Percentiles rank a stretch among this genome's conserved stretches.
phyloP scores from a whole-genome alignment of 495 filamentous ascomycete species.

The Aspergillus saccharolyticus region DNA sequence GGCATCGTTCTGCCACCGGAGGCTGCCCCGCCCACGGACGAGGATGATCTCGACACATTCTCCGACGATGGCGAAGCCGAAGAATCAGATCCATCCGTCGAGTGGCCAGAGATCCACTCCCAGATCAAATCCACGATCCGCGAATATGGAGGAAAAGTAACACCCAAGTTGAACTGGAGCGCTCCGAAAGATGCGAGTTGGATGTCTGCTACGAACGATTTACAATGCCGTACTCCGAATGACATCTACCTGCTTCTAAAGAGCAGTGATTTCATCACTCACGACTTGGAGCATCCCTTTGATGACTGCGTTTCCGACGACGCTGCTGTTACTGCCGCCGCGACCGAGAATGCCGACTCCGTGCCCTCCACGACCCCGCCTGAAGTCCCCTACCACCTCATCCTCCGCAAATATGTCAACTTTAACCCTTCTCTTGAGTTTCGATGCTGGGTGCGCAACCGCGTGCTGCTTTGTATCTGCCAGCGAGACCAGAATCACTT shows the following conservation, averaged over 20 bases:
- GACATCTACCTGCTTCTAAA: constrained; percentile 94
- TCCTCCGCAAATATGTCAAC: constrained; percentile 81
- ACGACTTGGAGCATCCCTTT: constrained; percentile 90
- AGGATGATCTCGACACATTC: constrained; percentile 35
- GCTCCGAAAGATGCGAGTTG: constrained; percentile 95
- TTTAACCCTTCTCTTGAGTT: constrained; percentile 90
- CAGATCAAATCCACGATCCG: constrained; percentile 69
- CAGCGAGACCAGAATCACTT: constrained; percentile 91
- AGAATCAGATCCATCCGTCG: constrained; percentile 50
- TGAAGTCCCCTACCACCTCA: constrained; percentile 59
- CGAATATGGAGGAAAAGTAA: constrained; percentile 73
- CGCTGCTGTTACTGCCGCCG: too few relatives aligned
- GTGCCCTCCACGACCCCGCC: constrained; percentile 18
- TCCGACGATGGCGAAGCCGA: constrained; percentile 41
- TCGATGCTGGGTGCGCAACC: constrained; percentile 82
- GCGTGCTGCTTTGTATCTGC: constrained; percentile 72
- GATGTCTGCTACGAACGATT: constrained; percentile 84
- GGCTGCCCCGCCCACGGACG: constrained; percentile 22
- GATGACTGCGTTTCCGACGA: constrained; percentile 62
- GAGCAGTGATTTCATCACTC: constrained; percentile 85
- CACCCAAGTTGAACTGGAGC: constrained; percentile 96
- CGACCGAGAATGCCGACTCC: constrained; percentile 22
- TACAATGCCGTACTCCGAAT: constrained; percentile 79
- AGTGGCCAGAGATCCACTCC: constrained; percentile 68
- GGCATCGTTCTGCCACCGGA: constrained; percentile 80